phyloP scores from a whole-genome alignment of 176 grass and related monocot genomes.

The Triticum dicoccoides region DNA sequence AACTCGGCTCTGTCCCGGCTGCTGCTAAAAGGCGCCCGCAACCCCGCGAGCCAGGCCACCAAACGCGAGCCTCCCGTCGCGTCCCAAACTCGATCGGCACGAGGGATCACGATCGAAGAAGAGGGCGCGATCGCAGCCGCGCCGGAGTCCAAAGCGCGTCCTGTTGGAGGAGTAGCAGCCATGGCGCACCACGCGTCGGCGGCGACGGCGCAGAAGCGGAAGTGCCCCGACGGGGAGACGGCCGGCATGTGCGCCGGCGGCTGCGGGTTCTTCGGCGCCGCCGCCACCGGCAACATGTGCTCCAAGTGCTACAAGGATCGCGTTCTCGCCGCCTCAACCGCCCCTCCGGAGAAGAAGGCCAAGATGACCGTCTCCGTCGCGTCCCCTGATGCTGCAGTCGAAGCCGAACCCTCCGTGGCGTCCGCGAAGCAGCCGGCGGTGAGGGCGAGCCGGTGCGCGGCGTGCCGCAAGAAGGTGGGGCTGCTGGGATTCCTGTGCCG shows the following conservation, averaged over 20 bases:
- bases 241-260: slow-evolving; percentile 43
- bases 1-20: too few relatives aligned
- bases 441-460: slow-evolving; percentile 40
- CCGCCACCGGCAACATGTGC: slow-evolving; percentile 39
- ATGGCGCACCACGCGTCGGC: background rate
- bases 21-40: too few relatives aligned
- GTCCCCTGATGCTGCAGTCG: background rate
- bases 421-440: background rate
- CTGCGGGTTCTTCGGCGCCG: slow-evolving; percentile 64
- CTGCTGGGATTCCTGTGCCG: slow-evolving; percentile 63
- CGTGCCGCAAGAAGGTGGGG: slow-evolving; percentile 62
- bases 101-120: too few relatives aligned
- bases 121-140: too few relatives aligned
- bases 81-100: too few relatives aligned
- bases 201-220: background rate
- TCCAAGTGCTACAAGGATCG: slow-evolving; percentile 48
- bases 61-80: too few relatives aligned
- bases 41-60: too few relatives aligned
- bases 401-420: background rate
- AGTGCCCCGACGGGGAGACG: background rate
- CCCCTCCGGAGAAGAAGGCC: slow-evolving; percentile 9
- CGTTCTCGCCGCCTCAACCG: background rate
- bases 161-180: too few relatives aligned
- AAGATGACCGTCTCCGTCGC: background rate
- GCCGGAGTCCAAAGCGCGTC: too few relatives aligned